phyloP scores from a whole-genome alignment of 1,139 yeast species.

The Pichia norvegensis region DNA sequence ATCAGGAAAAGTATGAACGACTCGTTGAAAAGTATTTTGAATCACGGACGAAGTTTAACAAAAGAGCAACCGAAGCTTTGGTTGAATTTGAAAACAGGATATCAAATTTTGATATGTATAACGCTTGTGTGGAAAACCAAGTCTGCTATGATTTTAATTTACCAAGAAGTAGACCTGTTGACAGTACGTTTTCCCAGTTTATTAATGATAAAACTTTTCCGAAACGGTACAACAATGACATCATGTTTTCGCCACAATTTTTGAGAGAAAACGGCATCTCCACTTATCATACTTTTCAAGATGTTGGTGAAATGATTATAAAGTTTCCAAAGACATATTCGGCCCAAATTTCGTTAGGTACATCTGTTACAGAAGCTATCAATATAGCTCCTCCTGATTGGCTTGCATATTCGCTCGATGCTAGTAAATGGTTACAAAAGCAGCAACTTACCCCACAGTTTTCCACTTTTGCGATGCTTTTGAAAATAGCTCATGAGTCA shows the following conservation, averaged over 20 bases:
- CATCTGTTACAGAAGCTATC: conserved; percentile 47
- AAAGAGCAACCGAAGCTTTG: conserved; percentile 2
- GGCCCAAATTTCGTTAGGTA: conserved; percentile 45
- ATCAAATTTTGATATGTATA: conserved; percentile 14
- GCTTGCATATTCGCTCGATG: conserved; percentile 43
- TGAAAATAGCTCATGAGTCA: conserved; percentile 39
- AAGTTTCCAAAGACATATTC: conserved; percentile 51
- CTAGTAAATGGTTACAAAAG: conserved; percentile 46
- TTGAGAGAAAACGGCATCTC: conserved; percentile 42
- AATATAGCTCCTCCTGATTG: conserved; percentile 54
- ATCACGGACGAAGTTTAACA: conserved; percentile 17
- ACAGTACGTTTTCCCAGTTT: conserved; percentile 15
- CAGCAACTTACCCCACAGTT: conserved; percentile 45
- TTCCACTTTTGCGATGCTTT: conserved; percentile 41
- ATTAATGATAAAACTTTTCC: conserved; percentile 6
- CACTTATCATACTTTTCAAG: conserved; percentile 42
- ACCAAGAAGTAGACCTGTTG: conserved; percentile 15
- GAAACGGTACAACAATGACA: conserved; percentile 31
- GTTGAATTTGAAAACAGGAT: conserved; percentile 10
- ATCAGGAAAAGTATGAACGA: conserved; percentile 54
- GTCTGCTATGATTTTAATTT: conserved; percentile 13
- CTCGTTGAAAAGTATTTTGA: conserved; percentile 29
- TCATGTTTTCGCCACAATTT: conserved; percentile 41
- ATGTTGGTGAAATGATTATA: conserved; percentile 53
- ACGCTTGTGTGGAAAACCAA: conserved; percentile 21